Evolutionary conservation across 2,329 filamentous ascomycete species (phyloP).

Genomic region (Sordariomycetes sp.): DNA sequence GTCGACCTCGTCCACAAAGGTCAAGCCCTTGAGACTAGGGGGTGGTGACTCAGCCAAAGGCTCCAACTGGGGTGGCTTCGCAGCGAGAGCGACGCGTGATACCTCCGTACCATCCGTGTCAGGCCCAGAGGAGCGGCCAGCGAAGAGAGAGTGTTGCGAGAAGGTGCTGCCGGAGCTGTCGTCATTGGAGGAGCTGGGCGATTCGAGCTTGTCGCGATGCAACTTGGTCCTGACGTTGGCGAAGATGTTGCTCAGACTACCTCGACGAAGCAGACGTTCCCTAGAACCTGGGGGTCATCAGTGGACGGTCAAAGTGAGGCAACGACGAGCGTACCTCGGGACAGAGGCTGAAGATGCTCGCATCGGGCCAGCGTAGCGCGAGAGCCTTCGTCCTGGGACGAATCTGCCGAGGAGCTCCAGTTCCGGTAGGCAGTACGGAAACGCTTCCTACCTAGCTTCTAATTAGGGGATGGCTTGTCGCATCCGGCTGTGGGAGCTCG

Average conservation of each 20-base stretch:
- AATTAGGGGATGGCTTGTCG: no score
- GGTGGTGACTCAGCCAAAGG: constrained; percentile 16
- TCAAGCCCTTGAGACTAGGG: constrained; percentile 12
- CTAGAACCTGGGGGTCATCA: not conserved
- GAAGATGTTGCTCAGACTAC: constrained; percentile 19
- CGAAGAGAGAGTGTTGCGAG: no score
- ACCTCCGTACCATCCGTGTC: not conserved
- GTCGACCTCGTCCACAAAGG: constrained; percentile 18
- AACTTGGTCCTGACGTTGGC: constrained; percentile 16
- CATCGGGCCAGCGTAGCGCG: no score
- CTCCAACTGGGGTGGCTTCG: constrained; percentile 17
- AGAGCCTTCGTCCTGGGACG: no score
- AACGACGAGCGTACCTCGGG: not conserved
- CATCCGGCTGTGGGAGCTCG: no score
- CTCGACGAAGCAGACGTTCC: no score
- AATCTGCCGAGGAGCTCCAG: no score
- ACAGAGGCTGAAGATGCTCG: no score
- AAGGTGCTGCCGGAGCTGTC: not conserved
- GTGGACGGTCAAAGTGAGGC: not conserved
- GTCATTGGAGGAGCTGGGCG: not conserved
- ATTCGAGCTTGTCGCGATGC: constrained; percentile 12
- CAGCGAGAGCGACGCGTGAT: not conserved
- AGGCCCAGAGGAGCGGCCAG: no score
- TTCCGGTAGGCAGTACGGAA: no score
- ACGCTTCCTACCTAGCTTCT: no score